Base-by-base conservation (phyloP, 257 asterid genomes). In the Penstemon barbatus region DNA sequence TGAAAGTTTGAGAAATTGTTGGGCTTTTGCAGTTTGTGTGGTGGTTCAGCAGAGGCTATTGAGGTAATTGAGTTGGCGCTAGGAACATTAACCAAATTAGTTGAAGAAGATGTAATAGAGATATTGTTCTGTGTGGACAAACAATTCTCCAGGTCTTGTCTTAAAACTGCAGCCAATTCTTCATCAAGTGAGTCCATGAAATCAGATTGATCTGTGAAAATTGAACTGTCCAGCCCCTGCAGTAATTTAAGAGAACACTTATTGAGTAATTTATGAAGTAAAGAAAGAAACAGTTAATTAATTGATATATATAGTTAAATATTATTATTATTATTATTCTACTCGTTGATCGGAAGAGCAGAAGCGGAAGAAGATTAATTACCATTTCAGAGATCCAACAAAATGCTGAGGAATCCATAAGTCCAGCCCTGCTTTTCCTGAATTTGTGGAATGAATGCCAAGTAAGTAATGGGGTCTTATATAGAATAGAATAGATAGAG, bases 101-200 rank as follows among this genome's bases (percentile, higher is more conserved):
- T 63, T 10, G 71, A 58, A 4, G 75, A 51, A 4, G 75, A 51
- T 6, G 72, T 18, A 25, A 25, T 25, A 25, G 33, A 25, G 2
- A 25, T 0, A 25, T 53, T 46, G 38, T 71, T 54, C 19, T 46
- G 58, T 0, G 64, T 50, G 13, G 76, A 71, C 40, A 56, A 70
- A 69, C 44, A 41, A 12, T 10, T 57, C 44, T 46, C 71, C 15
- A 70, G 39, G 55, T 78, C 78, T 40, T 66, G 72, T 6, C 74
- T 64, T 7, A 78, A 71, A 2, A 73, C 40, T 9, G 79, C 78
- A 3, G 72, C 72, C 11, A 73, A 18, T 42, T 78, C 79, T 13
- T 78, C 78, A 8, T 78, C 82, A 5, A 74, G 53, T 4, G 79
- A 37, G 18, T 73, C 73, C 76, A 74, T 46, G 57, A 69, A 65